Evolutionary conservation across 1,139 yeast genomes (phyloP).

Genomic region (Hyphopichia burtonii): DNA sequence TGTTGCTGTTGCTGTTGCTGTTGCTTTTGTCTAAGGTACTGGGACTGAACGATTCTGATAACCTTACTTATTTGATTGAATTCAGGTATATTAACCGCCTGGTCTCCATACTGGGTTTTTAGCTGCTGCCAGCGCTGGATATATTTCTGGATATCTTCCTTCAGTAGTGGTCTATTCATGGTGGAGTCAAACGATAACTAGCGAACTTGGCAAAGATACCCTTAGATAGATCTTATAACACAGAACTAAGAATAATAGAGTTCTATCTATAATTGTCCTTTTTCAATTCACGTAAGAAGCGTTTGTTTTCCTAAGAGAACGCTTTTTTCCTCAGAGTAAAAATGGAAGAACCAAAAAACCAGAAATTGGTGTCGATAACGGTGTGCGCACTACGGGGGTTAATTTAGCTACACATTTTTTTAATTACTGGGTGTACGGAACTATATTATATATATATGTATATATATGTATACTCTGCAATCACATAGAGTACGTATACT

Average conservation of each 20-base stretch:
- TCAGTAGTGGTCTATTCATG: slow-evolving; percentile 32
- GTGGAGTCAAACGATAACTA: neutral
- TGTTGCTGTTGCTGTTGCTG: slow-evolving; percentile 11
- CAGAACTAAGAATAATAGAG: neutral
- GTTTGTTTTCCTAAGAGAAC: neutral
- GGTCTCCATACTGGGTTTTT: slow-evolving; percentile 62
- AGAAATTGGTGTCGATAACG: neutral
- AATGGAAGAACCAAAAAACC: neutral
- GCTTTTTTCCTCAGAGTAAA: neutral
- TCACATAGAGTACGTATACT: too few relatives aligned
- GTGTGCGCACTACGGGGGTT: neutral
- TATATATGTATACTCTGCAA: too few relatives aligned
- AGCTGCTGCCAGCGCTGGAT: slow-evolving; percentile 63
- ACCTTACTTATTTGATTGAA: slow-evolving; percentile 58
- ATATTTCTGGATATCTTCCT: slow-evolving; percentile 45
- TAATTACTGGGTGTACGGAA: too few relatives aligned
- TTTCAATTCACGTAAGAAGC: neutral
- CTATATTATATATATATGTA: too few relatives aligned
- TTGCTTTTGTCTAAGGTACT: neutral
- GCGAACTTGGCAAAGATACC: too few relatives aligned
- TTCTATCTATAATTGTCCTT: too few relatives aligned
- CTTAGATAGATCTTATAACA: neutral
- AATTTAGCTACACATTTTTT: too few relatives aligned
- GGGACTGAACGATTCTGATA: slow-evolving; percentile 48
- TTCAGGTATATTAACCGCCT: slow-evolving; percentile 60